Evolutionary conservation across 345 rosid genomes (phyloP), one percentile per base, ranked within the genome.

Genomic region (Sonneratia caseolaris): DNA sequence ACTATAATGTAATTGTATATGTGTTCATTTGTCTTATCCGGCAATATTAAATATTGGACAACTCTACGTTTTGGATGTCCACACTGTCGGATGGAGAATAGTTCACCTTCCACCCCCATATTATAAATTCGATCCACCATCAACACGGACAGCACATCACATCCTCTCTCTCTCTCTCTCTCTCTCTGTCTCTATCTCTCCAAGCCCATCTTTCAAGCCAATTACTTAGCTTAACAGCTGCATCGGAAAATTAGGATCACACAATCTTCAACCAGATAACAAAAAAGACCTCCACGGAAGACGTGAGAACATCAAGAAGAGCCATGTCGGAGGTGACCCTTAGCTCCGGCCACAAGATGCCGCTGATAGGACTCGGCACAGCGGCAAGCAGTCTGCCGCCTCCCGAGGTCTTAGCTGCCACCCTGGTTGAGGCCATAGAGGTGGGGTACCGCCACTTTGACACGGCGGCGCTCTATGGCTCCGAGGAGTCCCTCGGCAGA

Each of bases 371-470:
- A 11, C 13, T 57, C 0, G 64, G 64, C 13, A 57, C 64, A 6
- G 32, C 35, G 13, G 32, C 64, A 6, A 0, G 3, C 32, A 3
- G 9, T 10, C 35, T 4, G 32, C 64, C 35, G 3, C 64, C 64
- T 57, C 32, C 64, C 3, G 32, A 8, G 32, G 64, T 22, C 64
- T 10, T 57, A n/a, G 21, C 64, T 57, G 11, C 64, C 13, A 8
- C 21, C 35, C 13, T 57, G n/a, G 64, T 57, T 10, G 64, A 57
- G 64, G 64, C 64, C 64, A 57, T 57, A 22, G 35, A n/a, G 35
- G 12, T 57, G 35, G 64, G 64, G 35, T 57, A 57, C 70, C 70
- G 70, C 51, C 70, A 67, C 32, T 67, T 67, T 24, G 70, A 67
- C 49, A 67, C 70, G 7, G 70, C 70, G 4, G 24, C 51, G 2